Evolutionary conservation across 140 eudicot species (phyloP).

Genomic region (Anethum foeniculum): DNA sequence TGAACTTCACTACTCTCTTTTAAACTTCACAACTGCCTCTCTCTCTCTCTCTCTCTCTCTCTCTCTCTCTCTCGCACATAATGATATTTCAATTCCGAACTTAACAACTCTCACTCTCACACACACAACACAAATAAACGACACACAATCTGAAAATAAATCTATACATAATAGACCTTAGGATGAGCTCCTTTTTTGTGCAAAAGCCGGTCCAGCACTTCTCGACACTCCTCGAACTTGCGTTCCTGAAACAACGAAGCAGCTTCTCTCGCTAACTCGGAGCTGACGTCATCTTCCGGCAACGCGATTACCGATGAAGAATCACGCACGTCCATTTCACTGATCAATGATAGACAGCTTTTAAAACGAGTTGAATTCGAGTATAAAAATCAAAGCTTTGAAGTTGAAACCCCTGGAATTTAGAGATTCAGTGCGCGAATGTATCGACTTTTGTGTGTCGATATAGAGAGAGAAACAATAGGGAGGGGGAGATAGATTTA

Average conservation of each 20-base stretch:
- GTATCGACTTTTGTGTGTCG: neutral
- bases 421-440: neutral
- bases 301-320: slow-evolving; percentile 22
- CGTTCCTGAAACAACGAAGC: slow-evolving; percentile 60
- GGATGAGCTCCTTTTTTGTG: slow-evolving; percentile 59
- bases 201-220: slow-evolving; percentile 59
- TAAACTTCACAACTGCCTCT: no score
- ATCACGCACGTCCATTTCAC: slow-evolving; percentile 51
- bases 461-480: neutral
- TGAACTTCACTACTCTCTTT: neutral
- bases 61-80: no score
- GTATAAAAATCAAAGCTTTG: slow-evolving; percentile 17
- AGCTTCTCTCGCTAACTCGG: slow-evolving; percentile 73
- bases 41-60: no score
- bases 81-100: neutral
- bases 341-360: slow-evolving; percentile 32
- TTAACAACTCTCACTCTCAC: no score
- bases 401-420: neutral
- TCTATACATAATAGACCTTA: slow-evolving; percentile 31
- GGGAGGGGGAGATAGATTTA: neutral
- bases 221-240: slow-evolving; percentile 58
- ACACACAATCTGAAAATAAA: neutral
- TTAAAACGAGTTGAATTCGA: neutral
- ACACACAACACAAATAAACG: neutral
- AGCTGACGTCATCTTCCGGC: slow-evolving; percentile 48